Evolutionary conservation across 257 asterid species (phyloP).

Genomic region (Lycium barbarum): DNA sequence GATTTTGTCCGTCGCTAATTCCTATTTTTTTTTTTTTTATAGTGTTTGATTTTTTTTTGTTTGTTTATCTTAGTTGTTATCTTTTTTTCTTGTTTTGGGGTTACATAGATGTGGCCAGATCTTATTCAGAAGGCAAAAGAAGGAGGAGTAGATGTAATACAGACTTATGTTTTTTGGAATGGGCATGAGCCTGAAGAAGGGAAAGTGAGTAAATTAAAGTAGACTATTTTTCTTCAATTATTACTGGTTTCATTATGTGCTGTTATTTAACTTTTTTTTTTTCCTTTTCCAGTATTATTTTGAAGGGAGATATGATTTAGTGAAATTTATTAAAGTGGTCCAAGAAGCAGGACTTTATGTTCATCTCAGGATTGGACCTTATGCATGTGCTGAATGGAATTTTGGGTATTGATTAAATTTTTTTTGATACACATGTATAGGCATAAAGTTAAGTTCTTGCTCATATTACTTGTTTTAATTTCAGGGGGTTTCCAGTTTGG

Average conservation of each 20-base stretch:
- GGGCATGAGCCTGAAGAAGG: conserved; percentile 95
- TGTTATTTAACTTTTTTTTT: background rate
- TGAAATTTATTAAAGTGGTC: conserved; percentile 85
- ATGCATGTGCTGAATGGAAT: conserved; percentile 99
- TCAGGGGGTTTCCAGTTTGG: conserved; percentile 62
- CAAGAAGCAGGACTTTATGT: conserved; percentile 87
- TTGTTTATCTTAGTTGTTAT: background rate
- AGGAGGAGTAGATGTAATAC: conserved; percentile 94
- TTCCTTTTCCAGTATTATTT: conserved; percentile 69
- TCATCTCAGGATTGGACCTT: conserved; percentile 93
- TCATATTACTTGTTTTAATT: conserved; percentile 27
- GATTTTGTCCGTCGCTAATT: too few relatives aligned
- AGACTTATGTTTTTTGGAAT: conserved; percentile 97
- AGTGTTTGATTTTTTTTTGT: too few relatives aligned
- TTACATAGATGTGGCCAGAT: conserved; percentile 95
- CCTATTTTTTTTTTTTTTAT: too few relatives aligned
- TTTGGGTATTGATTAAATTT: conserved; percentile 69
- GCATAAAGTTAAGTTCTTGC: conserved; percentile 5
- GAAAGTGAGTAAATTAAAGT: conserved; percentile 52
- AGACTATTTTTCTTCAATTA: background rate
- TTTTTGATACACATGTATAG: background rate
- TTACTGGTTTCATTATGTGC: conserved; percentile 17
- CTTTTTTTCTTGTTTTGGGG: conserved; percentile 37
- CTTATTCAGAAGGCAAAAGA: conserved; percentile 93
- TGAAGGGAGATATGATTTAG: conserved; percentile 90